A percentile compares a stretch with the other conserved stretches of the same genome.
These are phyloP conservation scores for Elaeis guineensis DNA, from an alignment of 176 grass and related monocot species.

Conservation along the genomic window DNA sequence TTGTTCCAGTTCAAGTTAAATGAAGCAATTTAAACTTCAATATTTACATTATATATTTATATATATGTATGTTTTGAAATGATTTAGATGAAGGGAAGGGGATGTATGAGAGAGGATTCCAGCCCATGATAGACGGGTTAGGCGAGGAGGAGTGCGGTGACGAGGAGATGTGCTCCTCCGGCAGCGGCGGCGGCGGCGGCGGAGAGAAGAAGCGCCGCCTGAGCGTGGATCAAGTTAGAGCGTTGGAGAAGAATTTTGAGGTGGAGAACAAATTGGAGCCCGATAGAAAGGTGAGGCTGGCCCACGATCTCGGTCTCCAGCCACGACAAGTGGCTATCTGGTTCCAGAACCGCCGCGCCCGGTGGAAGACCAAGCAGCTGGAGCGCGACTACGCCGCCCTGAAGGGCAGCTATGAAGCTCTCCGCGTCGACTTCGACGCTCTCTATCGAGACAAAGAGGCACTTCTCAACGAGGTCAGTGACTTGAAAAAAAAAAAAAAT, in stretches of 20 bases:
- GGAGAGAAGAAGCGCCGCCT: constrained; percentile 88
- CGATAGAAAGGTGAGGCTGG: constrained; percentile 70
- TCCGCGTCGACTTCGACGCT: constrained; percentile 64
- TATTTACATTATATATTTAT: too few species aligned
- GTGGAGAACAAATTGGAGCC: constrained; percentile 97
- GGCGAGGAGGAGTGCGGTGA: constrained; percentile 16
- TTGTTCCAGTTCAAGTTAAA: background rate
- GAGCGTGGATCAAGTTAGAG: constrained; percentile 65
- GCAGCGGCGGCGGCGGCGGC: constrained; percentile 17
- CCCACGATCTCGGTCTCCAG: constrained; percentile 70
- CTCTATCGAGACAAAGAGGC: constrained; percentile 66
- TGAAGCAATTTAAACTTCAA: too few species aligned
- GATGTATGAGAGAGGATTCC: constrained; percentile 9
- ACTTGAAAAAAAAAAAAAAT: too few species aligned
- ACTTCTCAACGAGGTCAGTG: constrained; percentile 38
- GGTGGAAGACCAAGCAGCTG: constrained; percentile 87
- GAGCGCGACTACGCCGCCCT: constrained; percentile 73
- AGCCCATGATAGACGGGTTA: constrained; percentile 13
- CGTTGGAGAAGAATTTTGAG: constrained; percentile 86
- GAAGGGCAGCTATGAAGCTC: constrained; percentile 50
- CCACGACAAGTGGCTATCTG: constrained; percentile 89
- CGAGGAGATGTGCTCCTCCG: background rate
- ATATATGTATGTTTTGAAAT: background rate
- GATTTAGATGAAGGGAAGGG: constrained; percentile 18
- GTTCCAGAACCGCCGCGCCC: constrained; percentile 96